phyloP scores from a whole-genome alignment of 495 filamentous ascomycete genomes.

The Lepraria neglecta region DNA sequence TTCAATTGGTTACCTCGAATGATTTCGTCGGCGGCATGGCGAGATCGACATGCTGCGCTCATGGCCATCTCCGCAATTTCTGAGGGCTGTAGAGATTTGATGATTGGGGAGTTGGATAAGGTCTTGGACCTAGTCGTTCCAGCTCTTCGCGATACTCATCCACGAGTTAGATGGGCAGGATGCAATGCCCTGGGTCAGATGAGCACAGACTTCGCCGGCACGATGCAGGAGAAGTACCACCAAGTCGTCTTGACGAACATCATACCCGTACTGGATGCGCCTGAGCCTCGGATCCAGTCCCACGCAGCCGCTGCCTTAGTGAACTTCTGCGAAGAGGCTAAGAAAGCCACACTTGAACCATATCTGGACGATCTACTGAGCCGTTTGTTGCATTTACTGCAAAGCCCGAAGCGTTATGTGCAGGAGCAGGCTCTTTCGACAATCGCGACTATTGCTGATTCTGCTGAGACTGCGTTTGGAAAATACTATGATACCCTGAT shows the following conservation, averaged over 20 bases:
- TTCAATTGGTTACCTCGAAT: constrained; percentile 96
- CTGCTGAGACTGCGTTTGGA: constrained; percentile 90
- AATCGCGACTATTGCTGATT: constrained; percentile 97
- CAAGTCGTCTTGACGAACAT: constrained; percentile 78
- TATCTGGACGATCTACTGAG: constrained; percentile 84
- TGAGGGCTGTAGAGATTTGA: constrained; percentile 91
- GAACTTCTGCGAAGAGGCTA: constrained; percentile 99
- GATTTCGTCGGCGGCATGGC: constrained; percentile 93
- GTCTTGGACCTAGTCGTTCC: constrained; percentile 91
- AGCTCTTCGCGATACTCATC: constrained; percentile 83
- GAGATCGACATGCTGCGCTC: constrained; percentile 91
- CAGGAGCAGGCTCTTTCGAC: constrained; percentile 98
- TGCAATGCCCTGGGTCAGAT: constrained; percentile 99
- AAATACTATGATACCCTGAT: constrained; percentile 93
- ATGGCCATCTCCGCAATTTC: constrained; percentile 99
- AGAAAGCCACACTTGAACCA: constrained; percentile 84
- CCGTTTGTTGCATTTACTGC: constrained; percentile 74
- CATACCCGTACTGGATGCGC: constrained; percentile 82
- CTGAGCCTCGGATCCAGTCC: constrained; percentile 90
- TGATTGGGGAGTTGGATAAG: constrained; percentile 89
- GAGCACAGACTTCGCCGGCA: constrained; percentile 98
- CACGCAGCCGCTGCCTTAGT: constrained; percentile 95
- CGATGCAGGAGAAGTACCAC: constrained; percentile 96
- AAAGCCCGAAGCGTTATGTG: constrained; percentile 87
- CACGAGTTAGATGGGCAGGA: constrained; percentile 93